phyloP scores from a whole-genome alignment of 495 filamentous ascomycete genomes.

The Xylaria venustula region DNA sequence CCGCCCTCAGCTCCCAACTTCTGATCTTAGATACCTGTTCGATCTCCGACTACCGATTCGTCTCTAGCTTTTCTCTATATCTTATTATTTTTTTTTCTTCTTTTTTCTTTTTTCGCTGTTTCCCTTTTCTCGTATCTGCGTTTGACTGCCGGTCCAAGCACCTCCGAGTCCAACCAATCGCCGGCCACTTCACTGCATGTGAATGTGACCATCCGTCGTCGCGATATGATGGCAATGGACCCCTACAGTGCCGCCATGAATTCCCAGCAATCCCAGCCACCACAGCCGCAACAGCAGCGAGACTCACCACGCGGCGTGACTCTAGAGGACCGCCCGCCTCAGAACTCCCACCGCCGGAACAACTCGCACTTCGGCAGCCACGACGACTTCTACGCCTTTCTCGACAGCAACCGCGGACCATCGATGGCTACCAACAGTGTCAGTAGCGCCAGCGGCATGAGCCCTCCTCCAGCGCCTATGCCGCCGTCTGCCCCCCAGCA shows the following conservation, averaged over 20 bases:
- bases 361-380: conserved; percentile 24
- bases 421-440: conserved; percentile 4
- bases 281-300: not conserved
- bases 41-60: not conserved
- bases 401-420: conserved; percentile 28
- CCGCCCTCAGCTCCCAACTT: not conserved
- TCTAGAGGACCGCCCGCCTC: conserved; percentile 5
- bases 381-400: conserved; percentile 33
- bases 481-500: conserved; percentile 15
- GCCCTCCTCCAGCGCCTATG: conserved; percentile 12
- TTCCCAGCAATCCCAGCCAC: not conserved
- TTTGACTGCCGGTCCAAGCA: not conserved
- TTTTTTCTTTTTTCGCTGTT: too few relatives aligned
- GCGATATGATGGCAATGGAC: not conserved
- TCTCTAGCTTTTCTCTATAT: not conserved
- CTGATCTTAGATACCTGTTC: not conserved
- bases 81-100: not conserved
- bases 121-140: not conserved
- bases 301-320: conserved; percentile 13
- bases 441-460: not conserved
- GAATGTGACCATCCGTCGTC: not conserved
- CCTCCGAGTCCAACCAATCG: not conserved
- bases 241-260: conserved; percentile 12
- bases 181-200: not conserved
- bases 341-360: conserved; percentile 3